Conservation (phyloP, 331 rosid species). For the Malus hybrid region DNA sequence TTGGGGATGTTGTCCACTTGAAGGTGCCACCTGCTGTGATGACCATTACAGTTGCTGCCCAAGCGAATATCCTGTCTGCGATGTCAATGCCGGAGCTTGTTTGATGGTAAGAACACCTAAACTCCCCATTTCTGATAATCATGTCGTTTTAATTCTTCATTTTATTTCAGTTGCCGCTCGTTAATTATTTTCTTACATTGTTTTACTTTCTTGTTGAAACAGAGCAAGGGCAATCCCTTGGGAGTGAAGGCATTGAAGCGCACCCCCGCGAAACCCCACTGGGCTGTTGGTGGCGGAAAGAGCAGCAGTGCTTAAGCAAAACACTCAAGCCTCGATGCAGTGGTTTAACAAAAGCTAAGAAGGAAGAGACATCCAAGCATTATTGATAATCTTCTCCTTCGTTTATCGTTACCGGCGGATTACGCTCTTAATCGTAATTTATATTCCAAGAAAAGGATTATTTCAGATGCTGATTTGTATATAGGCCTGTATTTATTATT, state of each 20-base stretch:
- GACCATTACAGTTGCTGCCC: slow-evolving; percentile 94
- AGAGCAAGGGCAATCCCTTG: slow-evolving; percentile 62
- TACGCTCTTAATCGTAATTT: slow-evolving; percentile 10
- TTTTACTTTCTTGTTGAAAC: slow-evolving; percentile 18
- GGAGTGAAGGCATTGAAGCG: slow-evolving; percentile 81
- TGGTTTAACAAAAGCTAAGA: background rate
- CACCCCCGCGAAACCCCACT: slow-evolving; percentile 49
- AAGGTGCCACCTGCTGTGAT: slow-evolving; percentile 86
- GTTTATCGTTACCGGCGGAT: background rate
- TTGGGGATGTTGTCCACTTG: slow-evolving; percentile 98
- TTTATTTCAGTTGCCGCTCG: background rate
- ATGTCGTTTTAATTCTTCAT: background rate
- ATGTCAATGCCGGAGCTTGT: slow-evolving; percentile 49
- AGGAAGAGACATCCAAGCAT: background rate
- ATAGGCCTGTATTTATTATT: slow-evolving; percentile 27
- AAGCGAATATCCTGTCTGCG: slow-evolving; percentile 62
- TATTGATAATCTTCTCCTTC: slow-evolving; percentile 10
- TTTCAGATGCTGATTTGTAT: slow-evolving; percentile 37
- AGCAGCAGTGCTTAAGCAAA: slow-evolving; percentile 36
- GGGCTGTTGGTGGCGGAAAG: slow-evolving; percentile 33
- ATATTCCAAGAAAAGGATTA: slow-evolving; percentile 17
- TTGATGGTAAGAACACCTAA: slow-evolving; percentile 30
- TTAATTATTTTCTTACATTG: slow-evolving; percentile 6
- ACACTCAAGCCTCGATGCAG: background rate
- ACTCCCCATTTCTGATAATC: no score